Base-by-base conservation (phyloP, 495 filamentous ascomycete genomes). In the Neurospora tetraspora region DNA sequence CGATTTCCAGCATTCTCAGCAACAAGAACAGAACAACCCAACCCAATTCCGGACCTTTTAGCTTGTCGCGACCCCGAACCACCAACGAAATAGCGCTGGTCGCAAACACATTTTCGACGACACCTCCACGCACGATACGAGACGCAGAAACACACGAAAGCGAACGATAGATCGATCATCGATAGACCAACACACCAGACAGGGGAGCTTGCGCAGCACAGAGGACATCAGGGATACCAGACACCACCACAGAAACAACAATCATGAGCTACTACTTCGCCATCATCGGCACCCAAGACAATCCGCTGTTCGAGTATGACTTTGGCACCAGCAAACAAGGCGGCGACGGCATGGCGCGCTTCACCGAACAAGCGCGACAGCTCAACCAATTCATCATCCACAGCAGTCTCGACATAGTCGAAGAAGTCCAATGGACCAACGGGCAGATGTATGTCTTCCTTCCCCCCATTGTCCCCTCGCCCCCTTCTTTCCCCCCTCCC, bases 321-420 rank as follows among this genome's bases (percentile, higher is more conserved):
- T 98, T 99, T 83, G 96, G 96, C 76, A 97, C 94, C 68, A 94
- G 93, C 40, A 97, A 97, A 82, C 88, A 91, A 72, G 94, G 94
- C 83, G 94, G 94, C 76, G 95, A 98, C 86, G 96, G 96, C 76
- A 87, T 94, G 77, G 85, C 96, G 36, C 90, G 93, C 74, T 98
- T 97, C 87, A 88, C 86, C 39, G 91, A 94, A 68, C 91, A 96
- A 74, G 91, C 94, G 36, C 89, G 92, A 69, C 91, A 95, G 80
- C 92, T 97, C 89, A 98, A 97, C 85, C 96, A 97, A 82, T 98
- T 98, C 85, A 92, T 99, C 81, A 90, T 96, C 68, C 95, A 99
- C 83, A 92, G 91, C 71, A 91, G 91, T 76, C 84, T 99, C 59
- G 96, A 99, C 79, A 93, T 98, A 65, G 90, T 97, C 31, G 96